Conservation (phyloP, 306 rosid genomes). For the apple (Malus domestica) region DNA sequence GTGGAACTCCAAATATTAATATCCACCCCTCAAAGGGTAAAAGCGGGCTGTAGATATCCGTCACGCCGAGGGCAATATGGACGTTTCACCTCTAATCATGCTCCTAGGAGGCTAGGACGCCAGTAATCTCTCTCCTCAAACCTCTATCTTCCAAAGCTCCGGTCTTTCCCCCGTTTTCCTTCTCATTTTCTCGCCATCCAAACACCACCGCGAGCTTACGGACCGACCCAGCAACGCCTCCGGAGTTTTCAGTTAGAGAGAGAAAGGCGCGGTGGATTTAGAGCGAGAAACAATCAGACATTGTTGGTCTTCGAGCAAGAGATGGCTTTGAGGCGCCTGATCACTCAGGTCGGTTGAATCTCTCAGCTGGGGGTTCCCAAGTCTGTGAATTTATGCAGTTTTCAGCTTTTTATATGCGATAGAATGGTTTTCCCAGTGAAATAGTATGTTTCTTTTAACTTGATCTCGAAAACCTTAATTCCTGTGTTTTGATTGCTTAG, state of each 20-base stretch:
- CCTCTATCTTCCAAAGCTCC: neutral
- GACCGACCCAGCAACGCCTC: neutral
- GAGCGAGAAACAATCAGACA: neutral
- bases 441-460: neutral
- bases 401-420: neutral
- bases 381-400: neutral
- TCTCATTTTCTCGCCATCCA: constrained; percentile 1
- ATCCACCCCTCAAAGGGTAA: neutral
- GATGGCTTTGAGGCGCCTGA: constrained; percentile 67
- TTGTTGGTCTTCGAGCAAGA: constrained; percentile 5
- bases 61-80: neutral
- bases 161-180: constrained; percentile 2
- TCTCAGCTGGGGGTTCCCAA: neutral
- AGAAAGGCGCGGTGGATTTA: neutral
- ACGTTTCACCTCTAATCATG: neutral
- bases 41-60: neutral
- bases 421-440: neutral
- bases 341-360: constrained; percentile 47
- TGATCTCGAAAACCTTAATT: constrained; percentile 36
- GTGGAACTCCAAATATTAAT: neutral
- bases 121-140: neutral
- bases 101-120: neutral
- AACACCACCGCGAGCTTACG: neutral
- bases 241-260: neutral
- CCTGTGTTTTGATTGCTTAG: neutral